phyloP scores from a whole-genome alignment of 1,139 yeast species.

The Yamadazyma mexicana region DNA sequence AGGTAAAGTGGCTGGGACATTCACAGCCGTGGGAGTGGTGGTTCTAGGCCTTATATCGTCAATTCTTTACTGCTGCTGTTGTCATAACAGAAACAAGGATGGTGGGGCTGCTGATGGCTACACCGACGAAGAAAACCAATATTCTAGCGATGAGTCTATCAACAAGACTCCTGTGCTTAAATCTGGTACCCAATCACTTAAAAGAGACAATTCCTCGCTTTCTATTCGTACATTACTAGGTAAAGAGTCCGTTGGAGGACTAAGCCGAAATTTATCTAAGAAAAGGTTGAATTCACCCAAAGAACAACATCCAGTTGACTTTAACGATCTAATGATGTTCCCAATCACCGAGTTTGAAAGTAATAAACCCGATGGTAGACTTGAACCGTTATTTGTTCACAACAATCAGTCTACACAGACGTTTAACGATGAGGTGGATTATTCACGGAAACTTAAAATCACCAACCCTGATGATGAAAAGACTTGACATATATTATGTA shows the following conservation, averaged over 20 bases:
- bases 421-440: conserved; percentile 74
- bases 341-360: conserved; percentile 64
- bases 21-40: conserved; percentile 66
- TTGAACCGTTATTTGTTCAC: conserved; percentile 55
- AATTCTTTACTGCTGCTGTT: conserved; percentile 40
- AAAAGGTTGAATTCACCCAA: conserved; percentile 25
- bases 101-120: conserved; percentile 30
- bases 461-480: conserved; percentile 53
- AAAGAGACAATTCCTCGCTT: conserved; percentile 37
- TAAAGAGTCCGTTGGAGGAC: conserved; percentile 23
- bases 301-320: conserved; percentile 13
- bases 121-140: conserved; percentile 42
- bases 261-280: conserved; percentile 33
- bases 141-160: conserved; percentile 18
- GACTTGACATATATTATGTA: not conserved
- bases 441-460: conserved; percentile 66
- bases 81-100: conserved; percentile 17
- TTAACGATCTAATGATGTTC: conserved; percentile 25
- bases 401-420: conserved; percentile 59
- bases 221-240: conserved; percentile 35
- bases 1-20: conserved; percentile 74
- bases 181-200: conserved; percentile 16
- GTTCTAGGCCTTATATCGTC: conserved; percentile 40
- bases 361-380: conserved; percentile 27
- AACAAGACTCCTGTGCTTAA: conserved; percentile 16